Conservation (phyloP, 2,329 filamentous ascomycete genomes). For the Cladorrhinum sp. region DNA sequence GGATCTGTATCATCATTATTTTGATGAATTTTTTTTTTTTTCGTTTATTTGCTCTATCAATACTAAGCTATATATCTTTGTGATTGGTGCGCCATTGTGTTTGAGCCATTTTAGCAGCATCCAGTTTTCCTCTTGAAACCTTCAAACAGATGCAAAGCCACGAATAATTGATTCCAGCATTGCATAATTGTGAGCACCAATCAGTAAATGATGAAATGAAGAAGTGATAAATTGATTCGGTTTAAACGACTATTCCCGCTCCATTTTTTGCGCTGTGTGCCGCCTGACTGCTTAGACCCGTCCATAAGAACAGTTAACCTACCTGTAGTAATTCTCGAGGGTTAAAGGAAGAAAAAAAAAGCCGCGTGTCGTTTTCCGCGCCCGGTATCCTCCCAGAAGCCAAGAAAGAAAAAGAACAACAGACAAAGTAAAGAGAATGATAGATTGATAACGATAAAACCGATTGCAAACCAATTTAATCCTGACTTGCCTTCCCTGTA, state of each 20-base stretch:
- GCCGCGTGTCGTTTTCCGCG: neutral
- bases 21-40: neutral
- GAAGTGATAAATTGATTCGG: too few species aligned
- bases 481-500: conserved; percentile 30
- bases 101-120: too few species aligned
- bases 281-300: neutral
- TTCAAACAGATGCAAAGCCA: too few species aligned
- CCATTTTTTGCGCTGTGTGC: too few species aligned
- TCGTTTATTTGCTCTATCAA: too few species aligned
- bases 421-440: neutral
- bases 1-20: neutral
- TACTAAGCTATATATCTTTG: too few species aligned
- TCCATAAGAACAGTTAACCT: neutral
- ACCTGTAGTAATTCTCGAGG: neutral
- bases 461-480: neutral
- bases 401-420: neutral
- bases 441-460: neutral
- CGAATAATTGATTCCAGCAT: too few species aligned
- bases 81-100: too few species aligned
- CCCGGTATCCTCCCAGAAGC: neutral
- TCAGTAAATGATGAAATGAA: too few species aligned
- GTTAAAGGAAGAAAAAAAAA: neutral
- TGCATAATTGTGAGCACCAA: too few species aligned
- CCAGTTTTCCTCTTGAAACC: too few species aligned
- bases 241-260: too few species aligned